phyloP scores from a whole-genome alignment of 2,329 filamentous ascomycete species.

The Alternaria sp. region DNA sequence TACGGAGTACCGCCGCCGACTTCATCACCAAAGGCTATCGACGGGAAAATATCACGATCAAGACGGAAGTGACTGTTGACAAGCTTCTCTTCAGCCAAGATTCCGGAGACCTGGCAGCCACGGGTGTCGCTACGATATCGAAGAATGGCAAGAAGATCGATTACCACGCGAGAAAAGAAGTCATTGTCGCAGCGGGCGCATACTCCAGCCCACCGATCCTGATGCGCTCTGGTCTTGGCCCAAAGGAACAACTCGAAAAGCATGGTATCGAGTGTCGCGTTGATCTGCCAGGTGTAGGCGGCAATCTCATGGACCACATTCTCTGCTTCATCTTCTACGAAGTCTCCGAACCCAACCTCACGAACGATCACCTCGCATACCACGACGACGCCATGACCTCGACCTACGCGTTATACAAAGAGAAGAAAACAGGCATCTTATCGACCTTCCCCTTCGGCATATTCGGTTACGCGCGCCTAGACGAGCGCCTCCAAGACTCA shows the following conservation, averaged over 20 bases:
- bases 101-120: slow-evolving; percentile 51
- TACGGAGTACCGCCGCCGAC: slow-evolving; percentile 38
- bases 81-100: slow-evolving; percentile 56
- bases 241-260: slow-evolving; percentile 57
- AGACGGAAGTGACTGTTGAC: slow-evolving; percentile 39
- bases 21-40: slow-evolving; percentile 52
- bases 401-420: slow-evolving; percentile 62
- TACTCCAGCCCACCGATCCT: slow-evolving; percentile 49
- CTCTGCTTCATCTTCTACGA: slow-evolving; percentile 66
- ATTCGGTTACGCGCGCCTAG: slow-evolving; percentile 67
- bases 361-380: slow-evolving; percentile 64
- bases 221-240: slow-evolving; percentile 64
- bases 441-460: slow-evolving; percentile 68
- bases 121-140: slow-evolving; percentile 53
- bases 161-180: slow-evolving; percentile 44
- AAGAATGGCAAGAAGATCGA: slow-evolving; percentile 48
- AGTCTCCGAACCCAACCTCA: slow-evolving; percentile 60
- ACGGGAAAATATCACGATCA: slow-evolving; percentile 45
- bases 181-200: slow-evolving; percentile 42
- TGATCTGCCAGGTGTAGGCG: slow-evolving; percentile 67
- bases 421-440: slow-evolving; percentile 64
- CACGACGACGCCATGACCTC: slow-evolving; percentile 59
- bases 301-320: slow-evolving; percentile 69
- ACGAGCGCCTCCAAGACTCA: slow-evolving; percentile 63
- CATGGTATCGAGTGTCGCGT: slow-evolving; percentile 60